A percentile compares a stretch with the other conserved stretches of the same genome.
Evolutionary conservation across 2,329 filamentous ascomycete genomes (phyloP).

Genomic region (Ophiosphaerella herpotricha): DNA sequence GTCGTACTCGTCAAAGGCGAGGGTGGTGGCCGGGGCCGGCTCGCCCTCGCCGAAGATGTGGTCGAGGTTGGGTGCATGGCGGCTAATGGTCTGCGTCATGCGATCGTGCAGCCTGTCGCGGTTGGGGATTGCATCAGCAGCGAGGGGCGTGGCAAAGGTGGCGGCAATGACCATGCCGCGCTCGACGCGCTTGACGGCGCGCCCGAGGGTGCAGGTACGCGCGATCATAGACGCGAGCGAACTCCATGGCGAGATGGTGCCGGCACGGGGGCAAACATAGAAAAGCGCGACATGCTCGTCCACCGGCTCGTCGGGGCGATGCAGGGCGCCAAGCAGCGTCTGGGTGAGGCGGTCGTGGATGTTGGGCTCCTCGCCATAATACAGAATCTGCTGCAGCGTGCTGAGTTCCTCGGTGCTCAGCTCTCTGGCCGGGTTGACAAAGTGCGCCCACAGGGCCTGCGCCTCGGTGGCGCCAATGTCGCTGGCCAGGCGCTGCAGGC

Average conservation of each 20-base stretch:
- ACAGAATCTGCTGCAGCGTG: conserved; percentile 63
- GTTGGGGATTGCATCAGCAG: conserved; percentile 60
- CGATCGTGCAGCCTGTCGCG: conserved; percentile 83
- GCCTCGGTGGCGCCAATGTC: conserved; percentile 54
- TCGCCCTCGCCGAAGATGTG: conserved; percentile 77
- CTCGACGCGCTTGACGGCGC: conserved; percentile 78
- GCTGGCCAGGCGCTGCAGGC: conserved; percentile 51
- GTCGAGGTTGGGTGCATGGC: conserved; percentile 68
- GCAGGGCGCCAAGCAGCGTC: conserved; percentile 52
- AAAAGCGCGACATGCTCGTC: conserved; percentile 62
- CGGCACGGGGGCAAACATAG: conserved; percentile 78
- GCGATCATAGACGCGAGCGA: conserved; percentile 94
- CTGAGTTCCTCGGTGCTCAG: conserved; percentile 53
- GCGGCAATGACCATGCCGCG: conserved; percentile 79
- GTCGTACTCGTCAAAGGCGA: conserved; percentile 68
- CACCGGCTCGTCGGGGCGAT: conserved; percentile 55
- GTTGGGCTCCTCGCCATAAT: conserved; percentile 61
- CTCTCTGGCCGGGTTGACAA: conserved; percentile 50
- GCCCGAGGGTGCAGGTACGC: conserved; percentile 82
- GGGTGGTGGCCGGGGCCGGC: conserved; percentile 69
- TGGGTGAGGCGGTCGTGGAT: conserved; percentile 51
- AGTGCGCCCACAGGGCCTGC: conserved; percentile 58
- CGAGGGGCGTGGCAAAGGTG: conserved; percentile 58
- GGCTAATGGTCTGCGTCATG: conserved; percentile 86
- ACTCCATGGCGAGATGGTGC: conserved; percentile 92